Conservation (phyloP, 495 filamentous ascomycete genomes). For the Aspergillus carlsbadensis region DNA sequence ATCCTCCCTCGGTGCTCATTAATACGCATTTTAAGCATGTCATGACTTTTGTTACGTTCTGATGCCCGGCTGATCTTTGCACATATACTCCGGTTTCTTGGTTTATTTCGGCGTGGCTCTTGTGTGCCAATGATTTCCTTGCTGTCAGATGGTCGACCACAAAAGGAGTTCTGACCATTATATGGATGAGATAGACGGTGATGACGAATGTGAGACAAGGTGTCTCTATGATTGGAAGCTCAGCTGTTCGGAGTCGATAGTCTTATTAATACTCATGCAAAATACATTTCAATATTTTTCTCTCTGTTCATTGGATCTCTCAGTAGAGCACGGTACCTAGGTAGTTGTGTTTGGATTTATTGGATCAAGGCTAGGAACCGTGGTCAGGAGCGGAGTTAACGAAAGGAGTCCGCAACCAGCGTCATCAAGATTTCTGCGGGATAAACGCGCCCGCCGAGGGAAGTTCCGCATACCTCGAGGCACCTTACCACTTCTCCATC, state of each 20-base stretch:
- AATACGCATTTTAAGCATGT: constrained; percentile 24
- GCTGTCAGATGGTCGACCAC: constrained; percentile 9
- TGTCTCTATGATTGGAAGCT: constrained; percentile 8
- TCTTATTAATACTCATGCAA: not conserved
- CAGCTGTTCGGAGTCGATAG: not conserved
- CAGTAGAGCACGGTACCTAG: too few relatives aligned
- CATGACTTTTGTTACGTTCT: constrained; percentile 19
- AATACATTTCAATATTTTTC: too few relatives aligned
- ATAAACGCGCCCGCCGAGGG: constrained; percentile 1
- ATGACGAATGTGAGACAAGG: constrained; percentile 8
- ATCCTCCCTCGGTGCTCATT: constrained; percentile 22
- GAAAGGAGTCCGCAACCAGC: constrained; percentile 5
- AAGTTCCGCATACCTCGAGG: constrained; percentile 1
- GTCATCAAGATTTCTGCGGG: constrained; percentile 9
- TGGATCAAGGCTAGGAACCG: too few relatives aligned
- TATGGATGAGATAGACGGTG: constrained; percentile 18
- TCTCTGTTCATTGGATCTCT: too few relatives aligned
- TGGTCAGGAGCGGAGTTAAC: constrained; percentile 8
- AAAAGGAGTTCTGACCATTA: not conserved
- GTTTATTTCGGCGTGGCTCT: constrained; percentile 25
- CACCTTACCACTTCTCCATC: not conserved
- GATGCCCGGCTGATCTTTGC: constrained; percentile 33
- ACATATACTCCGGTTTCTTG: constrained; percentile 35
- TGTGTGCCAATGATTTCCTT: constrained; percentile 29
- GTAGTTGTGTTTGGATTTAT: too few relatives aligned